A percentile compares a stretch with the other conserved stretches of the same genome.
These are phyloP conservation scores for Blastomyces gilchristii DNA, from an alignment of 2,329 filamentous ascomycete genomes.

Conservation along the genomic window DNA sequence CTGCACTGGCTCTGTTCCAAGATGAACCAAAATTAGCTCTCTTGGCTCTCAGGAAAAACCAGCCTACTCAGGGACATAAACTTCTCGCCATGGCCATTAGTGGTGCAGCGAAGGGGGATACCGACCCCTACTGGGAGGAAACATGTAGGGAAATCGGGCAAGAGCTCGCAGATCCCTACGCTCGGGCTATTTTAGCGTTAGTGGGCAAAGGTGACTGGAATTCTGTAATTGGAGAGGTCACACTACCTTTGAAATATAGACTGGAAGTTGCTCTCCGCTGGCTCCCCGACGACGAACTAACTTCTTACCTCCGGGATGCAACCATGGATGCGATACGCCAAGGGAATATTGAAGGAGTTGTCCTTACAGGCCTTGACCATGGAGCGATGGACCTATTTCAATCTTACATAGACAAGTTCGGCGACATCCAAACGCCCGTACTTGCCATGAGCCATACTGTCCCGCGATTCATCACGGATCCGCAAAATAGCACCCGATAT, in stretches of 20 bases:
- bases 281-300: slow-evolving; percentile 37
- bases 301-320: slow-evolving; percentile 45
- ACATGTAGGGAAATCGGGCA: slow-evolving; percentile 53
- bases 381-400: slow-evolving; percentile 50
- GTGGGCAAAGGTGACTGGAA: slow-evolving; percentile 52
- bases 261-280: slow-evolving; percentile 51
- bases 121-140: slow-evolving; percentile 50
- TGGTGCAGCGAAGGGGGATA: slow-evolving; percentile 35
- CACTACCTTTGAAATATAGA: slow-evolving; percentile 50
- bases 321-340: slow-evolving; percentile 42
- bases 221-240: slow-evolving; percentile 47
- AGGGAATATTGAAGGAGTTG: slow-evolving; percentile 51
- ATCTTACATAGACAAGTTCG: slow-evolving; percentile 49
- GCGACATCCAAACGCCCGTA: slow-evolving; percentile 53
- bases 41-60: slow-evolving; percentile 44
- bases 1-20: slow-evolving; percentile 52
- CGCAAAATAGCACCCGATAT: slow-evolving; percentile 43
- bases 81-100: slow-evolving; percentile 46
- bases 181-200: slow-evolving; percentile 51
- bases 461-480: slow-evolving; percentile 48
- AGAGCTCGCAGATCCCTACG: slow-evolving; percentile 51
- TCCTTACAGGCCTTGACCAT: slow-evolving; percentile 51
- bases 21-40: slow-evolving; percentile 50
- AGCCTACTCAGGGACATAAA: slow-evolving; percentile 45
- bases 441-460: slow-evolving; percentile 50